Base-by-base conservation (phyloP, 805 yeast genomes). In the Brettanomyces naardenensis region DNA sequence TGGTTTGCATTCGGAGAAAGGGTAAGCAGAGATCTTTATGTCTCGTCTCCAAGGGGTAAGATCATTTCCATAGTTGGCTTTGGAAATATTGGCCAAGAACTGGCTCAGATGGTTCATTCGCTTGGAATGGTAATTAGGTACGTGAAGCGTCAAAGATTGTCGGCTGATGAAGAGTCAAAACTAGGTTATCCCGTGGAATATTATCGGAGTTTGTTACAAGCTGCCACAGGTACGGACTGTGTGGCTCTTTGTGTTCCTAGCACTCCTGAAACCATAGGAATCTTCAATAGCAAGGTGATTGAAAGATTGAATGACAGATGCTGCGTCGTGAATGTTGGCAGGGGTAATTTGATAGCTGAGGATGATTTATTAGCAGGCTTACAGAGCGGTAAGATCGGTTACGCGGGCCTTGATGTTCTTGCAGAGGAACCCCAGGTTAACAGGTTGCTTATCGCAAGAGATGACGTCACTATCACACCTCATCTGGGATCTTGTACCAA, bases 361-460 rank as follows among this genome's bases (percentile, higher is more conserved):
- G 65, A 70, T n/a, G 88, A 75, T 3, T 57, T 83, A 34, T 63
- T 81, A 9, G 66, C 61, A 4, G 89, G 80, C 0, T 62, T 84
- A 37, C 65, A 76, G 39, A 47, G 66, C 6, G 86, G 85, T 1
- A 70, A 76, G 37, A 66, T 84, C 2, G 58, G 69, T 6, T 73
- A 78, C 51, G 85, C 79, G 6, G 92, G 90, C 0, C 53, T 81
- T 23, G 95, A 84, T 49, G 95, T 84, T 4, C 81, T 63, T 54
- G 76, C 72, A 41, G 55, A 72, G 19, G 95, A 84, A 56, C 85
- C 85, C 5, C 35, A 48, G 0, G 69, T 79, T 15, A 68, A 72
- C 42, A 61, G 64, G 11, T 73, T 66, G 25, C 65, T 79, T 29
- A 45, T 70, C 27, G 59, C 62, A 5, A 66, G 89, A 51, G 65